phyloP scores from a whole-genome alignment of 2,329 filamentous ascomycete species.

The Trichoderma sp. region DNA sequence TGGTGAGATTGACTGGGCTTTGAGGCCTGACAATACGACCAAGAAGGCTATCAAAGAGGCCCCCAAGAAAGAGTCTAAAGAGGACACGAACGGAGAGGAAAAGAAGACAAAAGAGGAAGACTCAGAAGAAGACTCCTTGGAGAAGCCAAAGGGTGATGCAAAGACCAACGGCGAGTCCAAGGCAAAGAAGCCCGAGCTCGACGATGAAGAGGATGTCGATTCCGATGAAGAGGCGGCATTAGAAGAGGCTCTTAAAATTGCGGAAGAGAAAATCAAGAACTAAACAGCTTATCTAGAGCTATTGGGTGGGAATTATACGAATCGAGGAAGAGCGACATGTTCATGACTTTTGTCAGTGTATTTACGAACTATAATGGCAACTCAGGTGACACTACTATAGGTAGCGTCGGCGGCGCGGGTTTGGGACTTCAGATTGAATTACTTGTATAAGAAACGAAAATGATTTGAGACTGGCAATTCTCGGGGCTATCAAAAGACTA shows the following conservation, averaged over 20 bases:
- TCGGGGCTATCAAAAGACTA: background rate
- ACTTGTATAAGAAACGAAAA: background rate
- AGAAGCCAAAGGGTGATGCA: background rate
- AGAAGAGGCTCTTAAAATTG: slow-evolving; percentile 38
- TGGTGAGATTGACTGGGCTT: slow-evolving; percentile 82
- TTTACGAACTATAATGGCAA: background rate
- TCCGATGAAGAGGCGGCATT: slow-evolving; percentile 42
- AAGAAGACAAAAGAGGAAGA: slow-evolving; percentile 6
- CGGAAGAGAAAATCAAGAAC: slow-evolving; percentile 29
- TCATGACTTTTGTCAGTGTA: background rate
- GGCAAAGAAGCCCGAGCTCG: background rate
- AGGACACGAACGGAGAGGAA: slow-evolving; percentile 26
- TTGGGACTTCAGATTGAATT: slow-evolving; percentile 9
- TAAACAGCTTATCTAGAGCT: background rate
- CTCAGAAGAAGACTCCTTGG: background rate
- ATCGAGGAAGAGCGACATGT: background rate
- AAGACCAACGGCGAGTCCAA: slow-evolving; percentile 20
- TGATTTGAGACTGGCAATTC: background rate
- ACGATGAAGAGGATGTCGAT: slow-evolving; percentile 33
- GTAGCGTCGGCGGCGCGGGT: background rate
- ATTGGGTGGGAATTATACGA: background rate
- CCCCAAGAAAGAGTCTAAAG: slow-evolving; percentile 32
- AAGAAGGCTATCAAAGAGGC: slow-evolving; percentile 30
- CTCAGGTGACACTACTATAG: background rate
- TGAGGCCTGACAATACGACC: slow-evolving; percentile 43